Conservation (phyloP, 2,329 filamentous ascomycete genomes). For the Chrysosporium queenslandicum region DNA sequence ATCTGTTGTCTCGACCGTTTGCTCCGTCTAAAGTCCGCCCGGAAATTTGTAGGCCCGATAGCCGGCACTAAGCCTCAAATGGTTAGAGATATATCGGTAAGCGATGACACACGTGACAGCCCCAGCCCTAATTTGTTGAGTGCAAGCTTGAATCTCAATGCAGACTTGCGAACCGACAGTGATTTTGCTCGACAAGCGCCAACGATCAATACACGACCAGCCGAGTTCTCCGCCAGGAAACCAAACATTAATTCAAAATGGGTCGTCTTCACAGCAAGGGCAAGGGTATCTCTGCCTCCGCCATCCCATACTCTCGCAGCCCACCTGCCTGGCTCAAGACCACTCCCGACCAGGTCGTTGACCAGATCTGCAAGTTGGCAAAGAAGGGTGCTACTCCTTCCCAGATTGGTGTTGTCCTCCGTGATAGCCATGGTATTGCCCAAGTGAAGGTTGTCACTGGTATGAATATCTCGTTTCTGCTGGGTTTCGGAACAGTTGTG, state of each 20-base stretch:
- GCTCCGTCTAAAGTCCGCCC: not conserved
- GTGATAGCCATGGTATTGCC: slow-evolving; percentile 95
- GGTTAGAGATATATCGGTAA: not conserved
- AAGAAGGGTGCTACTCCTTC: slow-evolving; percentile 98
- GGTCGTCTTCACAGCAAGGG: slow-evolving; percentile 98
- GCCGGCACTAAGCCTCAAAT: not conserved
- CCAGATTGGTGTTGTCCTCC: slow-evolving; percentile 96
- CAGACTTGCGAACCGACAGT: not conserved
- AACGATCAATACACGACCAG: slow-evolving; percentile 8
- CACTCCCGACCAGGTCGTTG: slow-evolving; percentile 94
- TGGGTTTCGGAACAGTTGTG: not conserved
- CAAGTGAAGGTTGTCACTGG: slow-evolving; percentile 97
- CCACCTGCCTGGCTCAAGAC: slow-evolving; percentile 96
- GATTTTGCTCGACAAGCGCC: slow-evolving; percentile 14
- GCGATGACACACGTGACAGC: not conserved
- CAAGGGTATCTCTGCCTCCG: slow-evolving; percentile 96
- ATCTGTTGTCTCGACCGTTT: too few relatives aligned
- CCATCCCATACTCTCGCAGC: slow-evolving; percentile 92
- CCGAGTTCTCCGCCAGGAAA: slow-evolving; percentile 5
- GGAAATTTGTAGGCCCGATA: not conserved
- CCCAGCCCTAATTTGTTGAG: not conserved
- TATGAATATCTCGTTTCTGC: slow-evolving; percentile 41
- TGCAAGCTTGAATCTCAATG: not conserved
- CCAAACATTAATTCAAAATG: slow-evolving; percentile 44
- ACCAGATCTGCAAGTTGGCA: slow-evolving; percentile 98